Evolutionary conservation across 331 rosid species (phyloP).

Genomic region (Spiraea crenata): DNA sequence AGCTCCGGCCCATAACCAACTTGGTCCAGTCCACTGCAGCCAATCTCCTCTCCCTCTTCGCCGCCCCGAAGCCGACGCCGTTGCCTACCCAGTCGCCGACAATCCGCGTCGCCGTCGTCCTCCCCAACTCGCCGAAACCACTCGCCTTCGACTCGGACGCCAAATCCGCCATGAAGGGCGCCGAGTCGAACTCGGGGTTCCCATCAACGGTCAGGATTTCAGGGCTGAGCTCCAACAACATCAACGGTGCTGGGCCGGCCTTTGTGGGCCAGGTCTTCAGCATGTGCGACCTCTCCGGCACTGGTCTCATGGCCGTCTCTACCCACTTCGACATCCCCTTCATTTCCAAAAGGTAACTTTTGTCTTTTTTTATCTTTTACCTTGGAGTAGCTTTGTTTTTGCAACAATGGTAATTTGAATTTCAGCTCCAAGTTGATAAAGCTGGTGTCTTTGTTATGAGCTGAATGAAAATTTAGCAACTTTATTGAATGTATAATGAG

Average conservation of each 20-base stretch:
- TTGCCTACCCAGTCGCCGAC: constrained; percentile 18
- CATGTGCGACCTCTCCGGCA: constrained; percentile 98
- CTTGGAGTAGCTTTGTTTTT: not conserved
- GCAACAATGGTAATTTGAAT: not conserved
- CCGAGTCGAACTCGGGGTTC: constrained; percentile 42
- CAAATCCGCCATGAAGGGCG: constrained; percentile 35
- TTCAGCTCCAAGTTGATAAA: not conserved
- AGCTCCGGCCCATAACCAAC: constrained; percentile 36
- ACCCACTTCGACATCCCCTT: constrained; percentile 88
- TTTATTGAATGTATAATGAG: not conserved
- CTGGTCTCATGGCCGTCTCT: constrained; percentile 97
- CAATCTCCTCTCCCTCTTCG: constrained; percentile 53
- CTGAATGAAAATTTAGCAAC: not conserved
- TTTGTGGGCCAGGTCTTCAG: constrained; percentile 98
- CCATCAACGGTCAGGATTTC: constrained; percentile 56
- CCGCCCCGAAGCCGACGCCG: constrained; percentile 37
- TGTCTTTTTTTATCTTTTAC: not conserved
- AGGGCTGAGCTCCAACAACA: constrained; percentile 37
- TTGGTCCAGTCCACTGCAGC: constrained; percentile 58
- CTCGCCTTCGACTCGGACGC: constrained; percentile 40
- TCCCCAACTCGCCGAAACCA: constrained; percentile 37
- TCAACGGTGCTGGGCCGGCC: constrained; percentile 77
- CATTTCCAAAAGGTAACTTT: constrained; percentile 64
- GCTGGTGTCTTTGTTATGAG: not conserved
- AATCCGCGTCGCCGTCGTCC: constrained; percentile 44